Evolutionary conservation across 2,329 filamentous ascomycete genomes (phyloP).

Genomic region (Colletotrichum graminicola): DNA sequence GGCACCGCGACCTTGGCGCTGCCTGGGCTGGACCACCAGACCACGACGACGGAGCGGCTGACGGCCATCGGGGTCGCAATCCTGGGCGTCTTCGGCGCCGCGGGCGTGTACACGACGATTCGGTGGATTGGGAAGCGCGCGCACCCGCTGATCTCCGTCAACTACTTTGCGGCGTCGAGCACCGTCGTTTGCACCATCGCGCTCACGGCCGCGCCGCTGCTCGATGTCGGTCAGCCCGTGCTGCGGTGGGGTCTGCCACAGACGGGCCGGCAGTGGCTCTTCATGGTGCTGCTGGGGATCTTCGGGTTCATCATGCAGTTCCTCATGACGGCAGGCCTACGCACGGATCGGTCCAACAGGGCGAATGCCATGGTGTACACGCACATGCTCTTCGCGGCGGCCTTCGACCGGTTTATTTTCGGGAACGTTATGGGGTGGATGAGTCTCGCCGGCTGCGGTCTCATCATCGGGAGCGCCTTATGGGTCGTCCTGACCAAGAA

Average conservation of each 20-base stretch:
- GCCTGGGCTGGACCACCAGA: slow-evolving; percentile 51
- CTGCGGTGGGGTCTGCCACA: slow-evolving; percentile 59
- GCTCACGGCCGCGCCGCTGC: slow-evolving; percentile 65
- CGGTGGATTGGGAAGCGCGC: slow-evolving; percentile 83
- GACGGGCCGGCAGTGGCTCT: slow-evolving; percentile 69
- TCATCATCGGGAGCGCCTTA: slow-evolving; percentile 67
- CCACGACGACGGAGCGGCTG: slow-evolving; percentile 74
- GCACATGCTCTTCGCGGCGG: slow-evolving; percentile 68
- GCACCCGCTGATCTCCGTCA: slow-evolving; percentile 86
- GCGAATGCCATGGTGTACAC: slow-evolving; percentile 71
- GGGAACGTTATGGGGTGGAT: slow-evolving; percentile 62
- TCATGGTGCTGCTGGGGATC: slow-evolving; percentile 76
- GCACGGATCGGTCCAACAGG: slow-evolving; percentile 75
- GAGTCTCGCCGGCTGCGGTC: slow-evolving; percentile 63
- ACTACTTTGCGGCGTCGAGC: slow-evolving; percentile 82
- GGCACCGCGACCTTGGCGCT: slow-evolving; percentile 43
- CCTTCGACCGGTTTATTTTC: slow-evolving; percentile 66
- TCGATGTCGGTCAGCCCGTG: slow-evolving; percentile 60
- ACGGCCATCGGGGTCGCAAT: slow-evolving; percentile 78
- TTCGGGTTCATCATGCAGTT: slow-evolving; percentile 90
- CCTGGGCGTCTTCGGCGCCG: slow-evolving; percentile 81
- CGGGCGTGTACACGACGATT: slow-evolving; percentile 80
- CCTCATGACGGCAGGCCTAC: slow-evolving; percentile 81
- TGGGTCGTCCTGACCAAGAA: slow-evolving; percentile 63
- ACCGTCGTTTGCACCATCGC: slow-evolving; percentile 74